Percentiles rank a stretch among this genome's conserved stretches.
These are phyloP conservation scores for Trichoderma endophyticum DNA, from an alignment of 2,329 filamentous ascomycete species.

Conservation along the genomic window DNA sequence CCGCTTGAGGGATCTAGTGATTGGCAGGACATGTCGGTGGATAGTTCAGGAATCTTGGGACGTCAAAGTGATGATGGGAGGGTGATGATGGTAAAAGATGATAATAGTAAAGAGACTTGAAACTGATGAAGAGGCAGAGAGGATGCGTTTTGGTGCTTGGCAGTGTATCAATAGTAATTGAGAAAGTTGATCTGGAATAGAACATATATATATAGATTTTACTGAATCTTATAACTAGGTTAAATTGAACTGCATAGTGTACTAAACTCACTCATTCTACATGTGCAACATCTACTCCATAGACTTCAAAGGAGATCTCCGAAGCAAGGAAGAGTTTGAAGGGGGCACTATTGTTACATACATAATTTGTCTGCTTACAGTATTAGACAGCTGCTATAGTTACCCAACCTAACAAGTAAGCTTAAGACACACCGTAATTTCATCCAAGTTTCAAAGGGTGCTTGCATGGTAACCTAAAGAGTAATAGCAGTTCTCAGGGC, in stretches of 20 bases:
- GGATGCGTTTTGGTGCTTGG: background rate
- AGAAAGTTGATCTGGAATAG: background rate
- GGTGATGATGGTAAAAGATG: background rate
- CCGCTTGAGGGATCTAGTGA: background rate
- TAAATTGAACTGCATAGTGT: background rate
- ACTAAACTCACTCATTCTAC: accelerated
- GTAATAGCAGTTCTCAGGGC: no score
- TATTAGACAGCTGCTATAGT: background rate
- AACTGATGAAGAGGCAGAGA: background rate
- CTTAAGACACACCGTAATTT: background rate
- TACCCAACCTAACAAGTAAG: background rate
- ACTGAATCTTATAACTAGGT: background rate
- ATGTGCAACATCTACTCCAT: background rate
- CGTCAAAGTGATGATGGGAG: background rate
- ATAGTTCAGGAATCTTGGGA: background rate
- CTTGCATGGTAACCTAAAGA: background rate
- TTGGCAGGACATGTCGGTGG: background rate
- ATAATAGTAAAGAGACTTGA: background rate
- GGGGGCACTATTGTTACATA: background rate
- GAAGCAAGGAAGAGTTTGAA: background rate
- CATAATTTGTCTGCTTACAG: background rate
- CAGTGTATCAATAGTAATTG: background rate
- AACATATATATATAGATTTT: background rate
- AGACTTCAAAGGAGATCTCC: background rate
- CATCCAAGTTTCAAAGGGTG: background rate